A percentile compares a stretch with the other conserved stretches of the same genome.
phyloP scores from a whole-genome alignment of 768 basidiomycete species.

The Flagelloscypha sp. region DNA sequence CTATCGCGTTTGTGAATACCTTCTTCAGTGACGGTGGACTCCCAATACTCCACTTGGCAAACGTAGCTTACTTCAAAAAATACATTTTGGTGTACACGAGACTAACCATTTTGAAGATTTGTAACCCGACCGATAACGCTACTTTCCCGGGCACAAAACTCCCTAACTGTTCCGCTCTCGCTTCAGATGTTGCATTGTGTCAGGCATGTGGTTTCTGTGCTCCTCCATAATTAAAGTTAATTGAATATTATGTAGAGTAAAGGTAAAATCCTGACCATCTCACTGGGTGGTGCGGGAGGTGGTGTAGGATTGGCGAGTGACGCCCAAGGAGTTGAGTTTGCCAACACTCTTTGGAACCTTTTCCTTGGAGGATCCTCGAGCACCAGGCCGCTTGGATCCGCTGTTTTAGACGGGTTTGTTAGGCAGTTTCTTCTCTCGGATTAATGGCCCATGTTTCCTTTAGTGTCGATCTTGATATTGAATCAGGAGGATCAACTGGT shows the following conservation, averaged over 20 bases:
- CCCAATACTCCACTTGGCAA: constrained; percentile 63
- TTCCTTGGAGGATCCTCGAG: constrained; percentile 38
- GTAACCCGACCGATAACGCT: constrained; percentile 29
- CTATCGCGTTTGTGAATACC: constrained; percentile 57
- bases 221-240: too few species aligned
- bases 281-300: constrained; percentile 36
- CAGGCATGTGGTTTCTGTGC: too few species aligned
- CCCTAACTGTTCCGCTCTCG: constrained; percentile 29
- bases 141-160: constrained; percentile 36
- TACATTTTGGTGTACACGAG: background rate
- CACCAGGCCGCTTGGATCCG: constrained; percentile 36
- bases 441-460: constrained; percentile 14
- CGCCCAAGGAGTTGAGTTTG: constrained; percentile 27
- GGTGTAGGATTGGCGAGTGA: constrained; percentile 30
- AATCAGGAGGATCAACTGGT: constrained; percentile 27
- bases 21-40: constrained; percentile 57
- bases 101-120: constrained; percentile 23
- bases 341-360: constrained; percentile 31
- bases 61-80: constrained; percentile 36
- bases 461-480: constrained; percentile 39
- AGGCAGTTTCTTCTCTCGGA: constrained; percentile 1
- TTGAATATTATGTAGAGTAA: too few species aligned
- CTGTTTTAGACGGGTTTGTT: constrained; percentile 38
- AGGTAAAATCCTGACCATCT: constrained; percentile 40
- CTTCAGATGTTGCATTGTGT: constrained; percentile 34